Evolutionary conservation across 495 filamentous ascomycete genomes (phyloP), one percentile per base, ranked within the genome.

Genomic region (Lasiosphaeria miniovina): DNA sequence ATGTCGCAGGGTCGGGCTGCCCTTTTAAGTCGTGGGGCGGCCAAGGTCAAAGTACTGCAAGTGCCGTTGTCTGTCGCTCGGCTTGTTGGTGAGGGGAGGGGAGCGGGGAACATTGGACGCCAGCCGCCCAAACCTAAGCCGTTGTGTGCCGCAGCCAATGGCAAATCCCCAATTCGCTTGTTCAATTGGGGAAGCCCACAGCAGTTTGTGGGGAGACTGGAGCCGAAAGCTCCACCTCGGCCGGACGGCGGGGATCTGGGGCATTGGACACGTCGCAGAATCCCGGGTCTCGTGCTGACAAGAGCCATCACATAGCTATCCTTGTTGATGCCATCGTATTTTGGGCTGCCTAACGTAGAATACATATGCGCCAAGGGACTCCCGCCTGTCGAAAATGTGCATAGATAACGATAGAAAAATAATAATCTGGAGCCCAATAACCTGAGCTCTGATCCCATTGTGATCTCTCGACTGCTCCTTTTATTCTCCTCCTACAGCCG

Each of bases 71-170:
- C 12, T 12, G 14, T 24, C 46, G 46, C 46, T 24, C 24, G 24
- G 24, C 24, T 14, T 46, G 12, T 9, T 11, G 38, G 38, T 7
- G 38, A 12, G 38, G 38, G 36, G 36, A 40, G 41, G 41, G 50
- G 50, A 14, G 24, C 43, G 38, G 11, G 32, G 33, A 17, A 48
- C 45, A 43, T 49, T 51, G 54, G 51, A 52, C 36, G 38, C 33
- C 7, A 45, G 10, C 5, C 36, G 24, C 6, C 40, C n/a, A 4
- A 4, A 12, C 33, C 36, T 60, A 65, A 65, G 63, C 63, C 63
- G 63, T 54, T 48, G 54, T 53, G 48, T 63, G 64, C 64, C 64
- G 64, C 36, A 55, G 43, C 60, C 63, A 64, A 64, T 57, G 14
- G 41, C 32, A 11, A 17, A 3, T 6, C 15, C 6, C 35, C 49